Evolutionary conservation across 768 basidiomycete species (phyloP).

Genomic region (Pisolithus tinctorius): DNA sequence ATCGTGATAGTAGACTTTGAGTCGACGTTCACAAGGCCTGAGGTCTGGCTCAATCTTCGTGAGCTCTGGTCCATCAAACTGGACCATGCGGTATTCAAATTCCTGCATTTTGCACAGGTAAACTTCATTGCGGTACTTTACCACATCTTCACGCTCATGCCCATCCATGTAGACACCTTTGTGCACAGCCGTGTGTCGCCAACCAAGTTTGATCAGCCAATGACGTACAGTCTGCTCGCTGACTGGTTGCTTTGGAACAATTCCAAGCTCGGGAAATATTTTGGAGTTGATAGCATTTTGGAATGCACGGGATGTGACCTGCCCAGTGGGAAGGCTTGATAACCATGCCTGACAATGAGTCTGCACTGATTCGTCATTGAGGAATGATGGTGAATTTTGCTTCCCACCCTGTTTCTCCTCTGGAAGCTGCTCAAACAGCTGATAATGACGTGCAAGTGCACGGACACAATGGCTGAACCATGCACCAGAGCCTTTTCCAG

Average conservation of each 20-base stretch:
- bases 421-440: not conserved
- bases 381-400: not conserved
- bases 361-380: not conserved
- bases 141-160: conserved; percentile 6
- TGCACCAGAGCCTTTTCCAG: not conserved
- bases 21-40: not conserved
- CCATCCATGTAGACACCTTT: conserved; percentile 15
- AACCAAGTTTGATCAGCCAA: conserved; percentile 7
- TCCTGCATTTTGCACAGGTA: not conserved
- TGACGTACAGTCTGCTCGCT: not conserved
- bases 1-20: not conserved
- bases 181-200: not conserved
- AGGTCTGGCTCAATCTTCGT: not conserved
- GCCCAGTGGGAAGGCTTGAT: not conserved
- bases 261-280: not conserved
- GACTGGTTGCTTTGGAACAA: not conserved
- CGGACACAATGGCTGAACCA: not conserved
- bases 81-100: not conserved
- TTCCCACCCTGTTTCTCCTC: not conserved
- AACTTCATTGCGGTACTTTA: not conserved
- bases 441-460: not conserved
- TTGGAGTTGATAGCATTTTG: not conserved
- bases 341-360: not conserved
- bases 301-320: not conserved
- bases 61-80: not conserved